These are phyloP conservation scores for Talaromyces nanjingensis DNA, from an alignment of 495 filamentous ascomycete species.

Conservation along the genomic window DNA sequence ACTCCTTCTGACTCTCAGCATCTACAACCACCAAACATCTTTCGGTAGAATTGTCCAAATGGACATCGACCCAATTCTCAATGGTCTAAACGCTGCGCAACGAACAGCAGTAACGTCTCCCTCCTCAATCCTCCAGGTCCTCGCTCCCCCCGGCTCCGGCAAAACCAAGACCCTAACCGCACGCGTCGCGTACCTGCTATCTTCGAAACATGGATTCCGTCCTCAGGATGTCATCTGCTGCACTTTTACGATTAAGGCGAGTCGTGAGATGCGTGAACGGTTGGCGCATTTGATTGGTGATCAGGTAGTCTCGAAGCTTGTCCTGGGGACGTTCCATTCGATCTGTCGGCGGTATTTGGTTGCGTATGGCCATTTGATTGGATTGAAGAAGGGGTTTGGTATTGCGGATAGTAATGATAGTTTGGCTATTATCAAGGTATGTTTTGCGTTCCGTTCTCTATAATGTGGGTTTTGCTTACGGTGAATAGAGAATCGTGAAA, in stretches of 20 bases:
- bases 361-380: conserved; percentile 80
- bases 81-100: conserved; percentile 79
- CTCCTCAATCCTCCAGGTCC: conserved; percentile 76
- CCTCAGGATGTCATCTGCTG: conserved; percentile 94
- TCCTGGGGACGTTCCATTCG: conserved; percentile 94
- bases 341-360: conserved; percentile 82
- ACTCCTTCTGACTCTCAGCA: not conserved
- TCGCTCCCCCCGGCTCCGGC: conserved; percentile 80
- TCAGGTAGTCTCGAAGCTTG: conserved; percentile 66
- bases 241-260: conserved; percentile 96
- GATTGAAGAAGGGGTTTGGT: conserved; percentile 74
- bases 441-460: conserved; percentile 11
- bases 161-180: conserved; percentile 97
- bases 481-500: conserved; percentile 65
- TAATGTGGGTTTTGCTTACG: not conserved
- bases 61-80: conserved; percentile 48
- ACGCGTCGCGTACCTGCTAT: conserved; percentile 88
- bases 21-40: not conserved
- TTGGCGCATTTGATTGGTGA: conserved; percentile 73
- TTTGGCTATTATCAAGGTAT: conserved; percentile 55
- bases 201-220: conserved; percentile 53
- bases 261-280: conserved; percentile 89
- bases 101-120: conserved; percentile 74
- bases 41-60: not conserved
- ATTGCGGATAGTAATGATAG: conserved; percentile 88